phyloP scores from a whole-genome alignment of 2,329 filamentous ascomycete species.

The Penicillium sp. region DNA sequence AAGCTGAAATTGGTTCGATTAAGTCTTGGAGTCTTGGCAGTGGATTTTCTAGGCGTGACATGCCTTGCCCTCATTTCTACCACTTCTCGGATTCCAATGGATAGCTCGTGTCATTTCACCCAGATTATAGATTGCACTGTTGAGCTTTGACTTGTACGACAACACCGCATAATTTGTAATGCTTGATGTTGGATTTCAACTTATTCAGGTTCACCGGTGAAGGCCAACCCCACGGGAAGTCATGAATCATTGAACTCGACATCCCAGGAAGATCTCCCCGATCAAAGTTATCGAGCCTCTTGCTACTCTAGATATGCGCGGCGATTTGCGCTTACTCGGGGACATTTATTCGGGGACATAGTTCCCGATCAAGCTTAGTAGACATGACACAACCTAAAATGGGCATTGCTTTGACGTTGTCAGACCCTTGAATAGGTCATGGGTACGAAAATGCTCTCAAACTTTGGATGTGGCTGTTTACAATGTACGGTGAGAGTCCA shows the following conservation, averaged over 20 bases:
- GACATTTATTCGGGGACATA: no score
- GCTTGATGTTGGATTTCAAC: background rate
- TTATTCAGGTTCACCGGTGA: no score
- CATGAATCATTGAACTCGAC: background rate
- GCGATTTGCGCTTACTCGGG: background rate
- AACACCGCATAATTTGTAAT: background rate
- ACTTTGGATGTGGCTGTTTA: conserved; percentile 1
- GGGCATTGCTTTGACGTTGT: background rate
- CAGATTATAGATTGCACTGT: background rate
- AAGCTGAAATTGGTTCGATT: background rate
- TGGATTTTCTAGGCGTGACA: background rate
- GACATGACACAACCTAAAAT: background rate
- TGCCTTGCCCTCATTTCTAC: background rate
- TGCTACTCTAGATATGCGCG: background rate
- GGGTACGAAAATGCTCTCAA: background rate
- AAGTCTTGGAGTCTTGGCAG: background rate
- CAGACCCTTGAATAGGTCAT: background rate
- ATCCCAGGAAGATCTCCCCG: background rate
- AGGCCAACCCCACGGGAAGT: background rate
- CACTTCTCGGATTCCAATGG: background rate
- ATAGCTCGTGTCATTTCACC: background rate
- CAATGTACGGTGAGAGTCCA: background rate
- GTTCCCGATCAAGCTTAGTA: background rate
- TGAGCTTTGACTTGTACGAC: background rate
- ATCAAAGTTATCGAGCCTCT: no score